phyloP scores from a whole-genome alignment of 352 stramenopile genomes.

The Globisporangium abappressorium region DNA sequence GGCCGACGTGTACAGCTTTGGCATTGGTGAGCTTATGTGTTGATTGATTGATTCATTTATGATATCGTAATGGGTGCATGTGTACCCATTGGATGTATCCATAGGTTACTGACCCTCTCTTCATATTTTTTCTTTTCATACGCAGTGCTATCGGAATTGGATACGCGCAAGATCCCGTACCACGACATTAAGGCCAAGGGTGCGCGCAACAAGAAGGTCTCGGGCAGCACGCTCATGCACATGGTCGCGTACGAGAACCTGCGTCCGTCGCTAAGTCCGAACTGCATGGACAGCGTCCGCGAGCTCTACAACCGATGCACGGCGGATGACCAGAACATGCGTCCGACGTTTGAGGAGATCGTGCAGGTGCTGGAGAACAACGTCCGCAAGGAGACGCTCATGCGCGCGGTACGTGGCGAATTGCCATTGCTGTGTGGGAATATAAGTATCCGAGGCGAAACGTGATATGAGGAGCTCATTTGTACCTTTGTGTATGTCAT shows the following conservation, averaged over 20 bases:
- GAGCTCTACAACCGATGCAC: slow-evolving; percentile 82
- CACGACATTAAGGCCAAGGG: slow-evolving; percentile 85
- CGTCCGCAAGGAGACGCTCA: slow-evolving; percentile 82
- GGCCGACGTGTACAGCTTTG: slow-evolving; percentile 87
- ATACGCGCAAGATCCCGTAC: slow-evolving; percentile 87
- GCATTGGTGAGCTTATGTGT: slow-evolving; percentile 54
- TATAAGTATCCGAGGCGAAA: background rate
- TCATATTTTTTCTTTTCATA: background rate
- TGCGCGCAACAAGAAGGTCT: slow-evolving; percentile 82
- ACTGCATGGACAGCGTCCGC: slow-evolving; percentile 80
- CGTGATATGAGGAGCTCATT: background rate
- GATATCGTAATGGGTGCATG: slow-evolving; percentile 4
- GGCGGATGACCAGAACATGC: slow-evolving; percentile 64
- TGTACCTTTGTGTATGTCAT: slow-evolving; percentile 5
- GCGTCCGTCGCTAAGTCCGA: slow-evolving; percentile 76
- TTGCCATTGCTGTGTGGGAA: background rate
- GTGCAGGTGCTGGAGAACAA: slow-evolving; percentile 83
- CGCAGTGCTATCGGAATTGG: slow-evolving; percentile 76
- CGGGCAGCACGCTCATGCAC: slow-evolving; percentile 84
- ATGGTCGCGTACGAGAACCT: slow-evolving; percentile 89
- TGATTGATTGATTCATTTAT: background rate
- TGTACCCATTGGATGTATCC: background rate
- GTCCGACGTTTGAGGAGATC: slow-evolving; percentile 86
- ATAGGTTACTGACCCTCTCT: slow-evolving; percentile 10
- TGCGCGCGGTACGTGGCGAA: slow-evolving; percentile 56